These are phyloP conservation scores for Geotrichum phurueaensis DNA, from an alignment of 1,139 yeast species.

Conservation along the genomic window DNA sequence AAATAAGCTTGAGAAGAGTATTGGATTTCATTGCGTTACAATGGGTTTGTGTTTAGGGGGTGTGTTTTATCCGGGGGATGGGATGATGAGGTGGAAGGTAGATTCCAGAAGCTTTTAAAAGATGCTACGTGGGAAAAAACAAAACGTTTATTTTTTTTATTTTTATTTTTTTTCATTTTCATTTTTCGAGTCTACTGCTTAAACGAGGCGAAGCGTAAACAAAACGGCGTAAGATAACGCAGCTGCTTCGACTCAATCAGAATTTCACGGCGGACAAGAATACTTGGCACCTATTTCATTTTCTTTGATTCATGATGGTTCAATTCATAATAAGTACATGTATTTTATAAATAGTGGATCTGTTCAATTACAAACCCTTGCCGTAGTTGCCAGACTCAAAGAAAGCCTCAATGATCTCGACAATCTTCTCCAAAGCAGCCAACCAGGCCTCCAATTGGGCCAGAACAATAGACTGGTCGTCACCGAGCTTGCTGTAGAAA, in stretches of 20 bases:
- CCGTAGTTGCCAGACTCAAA: constrained; percentile 79
- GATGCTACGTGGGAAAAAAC: neutral
- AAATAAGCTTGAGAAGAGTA: constrained; percentile 10
- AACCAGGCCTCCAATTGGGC: constrained; percentile 69
- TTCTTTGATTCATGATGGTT: neutral
- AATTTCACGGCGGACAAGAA: neutral
- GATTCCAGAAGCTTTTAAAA: neutral
- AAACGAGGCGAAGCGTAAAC: neutral
- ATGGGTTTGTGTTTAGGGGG: neutral
- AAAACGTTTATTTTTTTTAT: neutral
- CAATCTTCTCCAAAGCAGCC: constrained; percentile 67
- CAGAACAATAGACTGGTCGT: constrained; percentile 39
- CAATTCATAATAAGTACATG: neutral
- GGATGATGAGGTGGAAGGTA: neutral
- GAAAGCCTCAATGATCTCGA: constrained; percentile 65
- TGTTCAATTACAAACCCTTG: constrained; percentile 61
- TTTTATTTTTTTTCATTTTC: neutral
- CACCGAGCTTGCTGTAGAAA: constrained; percentile 74
- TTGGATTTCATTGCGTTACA: constrained; percentile 6
- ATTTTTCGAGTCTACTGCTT: neutral
- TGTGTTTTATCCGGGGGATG: neutral
- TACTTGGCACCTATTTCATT: neutral
- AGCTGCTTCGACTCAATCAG: neutral
- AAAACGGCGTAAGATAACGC: neutral
- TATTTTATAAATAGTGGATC: neutral